Conservation (phyloP, 2,329 filamentous ascomycete genomes). For the Ophioceras dolichostomum region DNA sequence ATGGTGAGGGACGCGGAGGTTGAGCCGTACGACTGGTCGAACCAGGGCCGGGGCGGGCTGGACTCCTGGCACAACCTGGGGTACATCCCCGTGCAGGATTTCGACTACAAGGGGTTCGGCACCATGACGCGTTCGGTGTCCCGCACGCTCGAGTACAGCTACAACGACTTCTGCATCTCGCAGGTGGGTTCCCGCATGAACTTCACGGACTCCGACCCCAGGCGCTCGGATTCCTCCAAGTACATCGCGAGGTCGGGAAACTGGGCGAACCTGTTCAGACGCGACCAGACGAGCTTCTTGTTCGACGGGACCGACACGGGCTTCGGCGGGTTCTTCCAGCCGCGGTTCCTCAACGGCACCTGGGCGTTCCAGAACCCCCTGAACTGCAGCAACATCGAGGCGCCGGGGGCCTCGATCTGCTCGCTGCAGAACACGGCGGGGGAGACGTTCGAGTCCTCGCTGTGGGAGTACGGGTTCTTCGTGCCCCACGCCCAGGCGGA, state of each 20-base stretch:
- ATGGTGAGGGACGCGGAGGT: slow-evolving; percentile 61
- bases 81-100: slow-evolving; percentile 60
- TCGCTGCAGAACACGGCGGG: slow-evolving; percentile 45
- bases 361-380: slow-evolving; percentile 60
- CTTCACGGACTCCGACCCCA: no score
- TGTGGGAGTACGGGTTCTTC: slow-evolving; percentile 63
- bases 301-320: slow-evolving; percentile 46
- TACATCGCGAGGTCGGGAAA: slow-evolving; percentile 48
- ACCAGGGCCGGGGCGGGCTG: slow-evolving; percentile 59
- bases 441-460: slow-evolving; percentile 61
- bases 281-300: slow-evolving; percentile 40
- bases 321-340: slow-evolving; percentile 60
- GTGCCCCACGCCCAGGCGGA: slow-evolving; percentile 40
- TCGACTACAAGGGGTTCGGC: slow-evolving; percentile 54
- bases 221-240: slow-evolving; percentile 40
- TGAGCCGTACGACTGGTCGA: slow-evolving; percentile 57
- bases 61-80: slow-evolving; percentile 58
- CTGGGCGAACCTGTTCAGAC: slow-evolving; percentile 56
- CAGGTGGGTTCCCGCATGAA: slow-evolving; percentile 43
- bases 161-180: slow-evolving; percentile 62
- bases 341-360: slow-evolving; percentile 52
- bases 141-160: slow-evolving; percentile 65
- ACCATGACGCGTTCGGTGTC: slow-evolving; percentile 59
- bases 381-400: slow-evolving; percentile 43
- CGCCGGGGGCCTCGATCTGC: slow-evolving; percentile 43